A percentile compares a stretch with the other conserved stretches of the same genome.
These are phyloP conservation scores for Aspergillus sp. DNA, from an alignment of 2,329 filamentous ascomycete genomes.

Conservation along the genomic window DNA sequence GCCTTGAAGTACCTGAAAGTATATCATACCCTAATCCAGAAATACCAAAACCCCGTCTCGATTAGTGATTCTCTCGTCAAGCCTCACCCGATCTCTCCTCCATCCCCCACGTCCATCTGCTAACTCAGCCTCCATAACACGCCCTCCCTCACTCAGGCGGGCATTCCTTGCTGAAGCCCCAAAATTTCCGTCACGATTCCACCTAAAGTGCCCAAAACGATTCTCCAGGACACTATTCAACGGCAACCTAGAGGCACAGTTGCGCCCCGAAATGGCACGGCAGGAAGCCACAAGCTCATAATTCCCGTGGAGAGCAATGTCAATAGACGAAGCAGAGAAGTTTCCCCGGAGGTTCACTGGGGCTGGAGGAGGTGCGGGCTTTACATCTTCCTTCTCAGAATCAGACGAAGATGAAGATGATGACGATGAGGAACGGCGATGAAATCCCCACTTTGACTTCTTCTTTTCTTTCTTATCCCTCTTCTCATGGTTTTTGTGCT, in stretches of 20 bases:
- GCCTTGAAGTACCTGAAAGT: not conserved
- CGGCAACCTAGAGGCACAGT: constrained; percentile 32
- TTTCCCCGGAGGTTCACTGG: constrained; percentile 28
- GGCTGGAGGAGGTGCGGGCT: not conserved
- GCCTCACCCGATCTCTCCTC: constrained; percentile 28
- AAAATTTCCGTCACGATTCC: constrained; percentile 40
- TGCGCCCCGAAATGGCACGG: constrained; percentile 29
- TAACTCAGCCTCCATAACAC: constrained; percentile 36
- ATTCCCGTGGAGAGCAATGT: constrained; percentile 35
- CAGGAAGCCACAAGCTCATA: constrained; percentile 40
- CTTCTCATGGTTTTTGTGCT: constrained; percentile 28
- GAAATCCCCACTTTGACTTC: constrained; percentile 7
- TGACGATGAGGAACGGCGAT: not conserved
- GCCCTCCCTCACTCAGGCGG: constrained; percentile 30
- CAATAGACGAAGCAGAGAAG: constrained; percentile 34
- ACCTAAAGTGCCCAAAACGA: constrained; percentile 35
- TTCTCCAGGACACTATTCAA: constrained; percentile 42
- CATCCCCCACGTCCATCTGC: constrained; percentile 34
- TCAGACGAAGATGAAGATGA: not conserved
- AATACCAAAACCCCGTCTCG: constrained; percentile 36
- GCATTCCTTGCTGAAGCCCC: constrained; percentile 31
- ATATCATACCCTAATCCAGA: constrained; percentile 15
- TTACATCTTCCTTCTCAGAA: not conserved
- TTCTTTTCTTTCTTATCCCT: constrained; percentile 9
- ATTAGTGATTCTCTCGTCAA: constrained; percentile 43